Percentiles rank a stretch among this genome's conserved stretches.
Evolutionary conservation across 2,329 filamentous ascomycete genomes (phyloP).

Genomic region (Hymenoscyphus fructigenus): DNA sequence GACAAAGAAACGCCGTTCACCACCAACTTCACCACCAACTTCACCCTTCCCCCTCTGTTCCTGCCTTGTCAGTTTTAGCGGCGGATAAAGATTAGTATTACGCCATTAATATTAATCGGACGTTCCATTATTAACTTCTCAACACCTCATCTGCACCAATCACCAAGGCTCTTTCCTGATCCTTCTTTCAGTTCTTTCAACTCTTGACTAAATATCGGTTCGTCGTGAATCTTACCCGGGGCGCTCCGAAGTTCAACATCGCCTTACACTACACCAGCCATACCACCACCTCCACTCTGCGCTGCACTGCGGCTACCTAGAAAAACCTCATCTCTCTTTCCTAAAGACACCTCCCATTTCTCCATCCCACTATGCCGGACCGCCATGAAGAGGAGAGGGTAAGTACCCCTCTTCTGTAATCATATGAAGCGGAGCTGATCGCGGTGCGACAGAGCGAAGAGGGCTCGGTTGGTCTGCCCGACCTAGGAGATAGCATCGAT

Average conservation of each 20-base stretch:
- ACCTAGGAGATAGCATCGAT: conserved; percentile 78
- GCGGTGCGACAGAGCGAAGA: conserved; percentile 34
- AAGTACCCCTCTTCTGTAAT: neutral
- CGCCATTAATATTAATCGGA: neutral
- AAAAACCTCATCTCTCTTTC: neutral
- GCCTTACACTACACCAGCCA: neutral
- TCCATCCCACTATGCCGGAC: conserved; percentile 14
- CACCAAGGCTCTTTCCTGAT: neutral
- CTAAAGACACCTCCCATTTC: neutral
- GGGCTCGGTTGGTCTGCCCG: conserved; percentile 38
- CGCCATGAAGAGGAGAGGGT: conserved; percentile 25
- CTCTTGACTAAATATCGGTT: no score
- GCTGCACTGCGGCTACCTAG: conserved; percentile 1
- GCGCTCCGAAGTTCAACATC: neutral
- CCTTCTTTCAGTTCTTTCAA: neutral
- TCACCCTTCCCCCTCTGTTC: neutral
- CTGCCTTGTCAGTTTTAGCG: conserved; percentile 1
- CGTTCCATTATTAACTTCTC: conserved; percentile 4
- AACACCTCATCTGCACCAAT: neutral
- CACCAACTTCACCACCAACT: no score
- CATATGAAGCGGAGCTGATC: neutral
- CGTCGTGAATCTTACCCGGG: neutral
- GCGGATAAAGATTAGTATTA: neutral
- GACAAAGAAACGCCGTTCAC: neutral
- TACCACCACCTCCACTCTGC: neutral